Conservation (phyloP, 129 eudicot genomes). For the Escallonia herrerae region DNA sequence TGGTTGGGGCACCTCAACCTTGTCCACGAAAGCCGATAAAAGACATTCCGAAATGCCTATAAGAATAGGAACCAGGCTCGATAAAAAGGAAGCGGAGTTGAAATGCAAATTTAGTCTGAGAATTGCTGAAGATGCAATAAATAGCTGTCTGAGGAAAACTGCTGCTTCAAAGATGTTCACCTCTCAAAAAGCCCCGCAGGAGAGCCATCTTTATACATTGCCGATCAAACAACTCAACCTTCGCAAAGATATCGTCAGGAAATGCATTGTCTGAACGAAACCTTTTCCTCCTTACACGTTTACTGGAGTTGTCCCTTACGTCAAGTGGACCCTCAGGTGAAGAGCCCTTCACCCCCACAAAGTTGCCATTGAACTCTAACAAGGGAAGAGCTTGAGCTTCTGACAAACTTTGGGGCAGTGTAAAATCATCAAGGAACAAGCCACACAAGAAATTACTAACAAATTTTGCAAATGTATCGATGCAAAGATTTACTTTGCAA, state of each 20-base stretch:
- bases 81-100: slow-evolving; percentile 25
- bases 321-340: background rate
- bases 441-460: slow-evolving; percentile 24
- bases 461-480: slow-evolving; percentile 34
- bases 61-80: slow-evolving; percentile 33
- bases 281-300: slow-evolving; percentile 13
- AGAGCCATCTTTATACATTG: slow-evolving; percentile 17
- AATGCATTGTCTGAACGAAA: slow-evolving; percentile 21
- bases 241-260: slow-evolving; percentile 16
- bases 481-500: slow-evolving; percentile 34
- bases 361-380: slow-evolving; percentile 5
- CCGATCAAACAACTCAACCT: slow-evolving; percentile 14
- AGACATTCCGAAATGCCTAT: slow-evolving; percentile 41
- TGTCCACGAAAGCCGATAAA: slow-evolving; percentile 46
- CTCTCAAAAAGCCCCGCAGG: slow-evolving; percentile 38
- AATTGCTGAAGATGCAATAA: slow-evolving; percentile 60
- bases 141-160: slow-evolving; percentile 53
- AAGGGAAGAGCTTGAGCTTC: slow-evolving; percentile 5
- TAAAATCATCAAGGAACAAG: slow-evolving; percentile 44
- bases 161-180: slow-evolving; percentile 62
- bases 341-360: background rate
- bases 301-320: background rate
- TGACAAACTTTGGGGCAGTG: background rate
- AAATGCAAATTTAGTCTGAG: slow-evolving; percentile 47
- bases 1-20: slow-evolving; percentile 23